phyloP scores from a whole-genome alignment of 164 flowering plant genomes.

The Echeveria elegans region DNA sequence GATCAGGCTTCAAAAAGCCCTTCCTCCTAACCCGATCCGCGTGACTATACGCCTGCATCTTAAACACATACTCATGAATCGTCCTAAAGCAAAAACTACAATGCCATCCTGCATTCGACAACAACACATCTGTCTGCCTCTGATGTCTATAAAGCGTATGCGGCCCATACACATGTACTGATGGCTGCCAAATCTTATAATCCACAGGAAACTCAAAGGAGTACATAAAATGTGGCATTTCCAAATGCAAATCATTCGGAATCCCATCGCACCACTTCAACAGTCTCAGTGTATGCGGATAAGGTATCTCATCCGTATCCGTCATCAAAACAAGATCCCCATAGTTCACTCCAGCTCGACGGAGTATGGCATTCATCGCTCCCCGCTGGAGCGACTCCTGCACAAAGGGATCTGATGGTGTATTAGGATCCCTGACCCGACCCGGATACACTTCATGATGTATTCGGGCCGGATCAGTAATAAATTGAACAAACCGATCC shows the following conservation, averaged over 20 bases:
- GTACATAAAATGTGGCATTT: slow-evolving; percentile 41
- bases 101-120: slow-evolving; percentile 58
- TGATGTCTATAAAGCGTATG: slow-evolving; percentile 37
- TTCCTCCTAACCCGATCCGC: slow-evolving; percentile 42
- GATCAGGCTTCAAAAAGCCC: slow-evolving; percentile 23
- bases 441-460: slow-evolving; percentile 31
- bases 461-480: slow-evolving; percentile 30
- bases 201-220: slow-evolving; percentile 63
- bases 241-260: slow-evolving; percentile 39
- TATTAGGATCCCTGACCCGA: slow-evolving; percentile 9
- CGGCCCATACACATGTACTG: slow-evolving; percentile 24
- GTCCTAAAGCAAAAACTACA: slow-evolving; percentile 49
- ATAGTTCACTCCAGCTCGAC: slow-evolving; percentile 28
- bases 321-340: slow-evolving; percentile 49
- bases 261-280: slow-evolving; percentile 46
- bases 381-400: slow-evolving; percentile 32
- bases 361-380: slow-evolving; percentile 34
- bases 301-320: slow-evolving; percentile 51
- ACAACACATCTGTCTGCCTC: slow-evolving; percentile 27
- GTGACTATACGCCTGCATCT: slow-evolving; percentile 60
- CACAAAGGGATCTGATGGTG: slow-evolving; percentile 28
- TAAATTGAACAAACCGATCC: slow-evolving; percentile 21
- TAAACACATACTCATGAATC: slow-evolving; percentile 33
- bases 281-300: slow-evolving; percentile 37
- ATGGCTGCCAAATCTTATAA: slow-evolving; percentile 46